A percentile compares a stretch with the other conserved stretches of the same genome.
Evolutionary conservation across 257 asterid species (phyloP).

Genomic region (Anisodus acutangulus): DNA sequence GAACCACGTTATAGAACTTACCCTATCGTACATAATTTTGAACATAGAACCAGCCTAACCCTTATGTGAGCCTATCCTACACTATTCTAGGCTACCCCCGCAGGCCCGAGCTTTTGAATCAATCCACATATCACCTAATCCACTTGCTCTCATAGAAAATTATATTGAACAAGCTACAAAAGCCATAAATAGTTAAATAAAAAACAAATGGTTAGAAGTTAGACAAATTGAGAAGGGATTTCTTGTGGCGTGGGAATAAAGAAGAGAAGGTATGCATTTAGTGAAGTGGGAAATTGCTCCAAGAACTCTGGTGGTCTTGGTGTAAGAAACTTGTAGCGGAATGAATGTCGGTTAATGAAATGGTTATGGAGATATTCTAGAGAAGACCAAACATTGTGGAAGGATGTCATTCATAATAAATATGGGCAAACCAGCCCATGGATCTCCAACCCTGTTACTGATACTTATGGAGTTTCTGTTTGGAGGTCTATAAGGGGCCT

Average conservation of each 20-base stretch:
- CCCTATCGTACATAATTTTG: neutral
- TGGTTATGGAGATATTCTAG: neutral
- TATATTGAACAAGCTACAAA: neutral
- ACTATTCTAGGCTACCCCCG: neutral
- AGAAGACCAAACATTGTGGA: neutral
- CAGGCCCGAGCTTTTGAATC: neutral
- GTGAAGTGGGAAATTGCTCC: neutral
- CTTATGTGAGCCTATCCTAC: neutral
- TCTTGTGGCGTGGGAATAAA: neutral
- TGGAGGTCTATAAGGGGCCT: neutral
- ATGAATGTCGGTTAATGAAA: neutral
- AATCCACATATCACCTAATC: neutral
- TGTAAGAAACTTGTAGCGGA: neutral
- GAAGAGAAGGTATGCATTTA: neutral
- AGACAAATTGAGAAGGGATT: neutral
- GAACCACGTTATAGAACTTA: neutral
- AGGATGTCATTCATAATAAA: neutral
- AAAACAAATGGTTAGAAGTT: neutral
- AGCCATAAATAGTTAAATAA: neutral
- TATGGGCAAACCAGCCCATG: conserved; percentile 1
- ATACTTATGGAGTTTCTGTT: neutral
- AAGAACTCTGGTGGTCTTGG: neutral
- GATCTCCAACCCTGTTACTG: neutral
- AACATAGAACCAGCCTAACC: neutral
- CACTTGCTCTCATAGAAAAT: neutral